phyloP scores from a whole-genome alignment of 768 basidiomycete genomes.

The Kwoniella pini region DNA sequence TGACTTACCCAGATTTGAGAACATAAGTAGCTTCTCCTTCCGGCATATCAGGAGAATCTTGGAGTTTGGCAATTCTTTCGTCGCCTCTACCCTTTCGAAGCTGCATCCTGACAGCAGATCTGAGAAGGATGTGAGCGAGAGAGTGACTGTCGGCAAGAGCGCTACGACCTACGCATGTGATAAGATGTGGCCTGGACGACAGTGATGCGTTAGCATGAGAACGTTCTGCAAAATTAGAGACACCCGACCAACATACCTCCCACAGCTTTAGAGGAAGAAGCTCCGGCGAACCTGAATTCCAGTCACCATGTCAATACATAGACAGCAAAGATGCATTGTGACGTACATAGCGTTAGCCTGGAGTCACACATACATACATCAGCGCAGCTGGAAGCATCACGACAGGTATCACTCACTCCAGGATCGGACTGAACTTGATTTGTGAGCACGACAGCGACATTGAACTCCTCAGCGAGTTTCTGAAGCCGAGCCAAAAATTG shows the following conservation, averaged over 20 bases:
- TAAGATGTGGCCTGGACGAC: slow-evolving; percentile 44
- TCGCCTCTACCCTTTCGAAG: slow-evolving; percentile 53
- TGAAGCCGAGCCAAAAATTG: slow-evolving; percentile 88
- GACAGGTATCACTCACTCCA: slow-evolving; percentile 64
- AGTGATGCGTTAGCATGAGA: no score
- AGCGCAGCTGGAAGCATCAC: no score
- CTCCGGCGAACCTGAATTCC: slow-evolving; percentile 82
- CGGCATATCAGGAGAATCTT: slow-evolving; percentile 52
- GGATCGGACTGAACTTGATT: slow-evolving; percentile 91
- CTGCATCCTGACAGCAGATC: slow-evolving; percentile 52
- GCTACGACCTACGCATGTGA: slow-evolving; percentile 48
- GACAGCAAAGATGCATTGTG: neutral
- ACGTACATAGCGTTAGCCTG: slow-evolving; percentile 52
- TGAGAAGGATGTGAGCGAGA: neutral
- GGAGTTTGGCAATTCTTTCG: slow-evolving; percentile 52
- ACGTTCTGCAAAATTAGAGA: neutral
- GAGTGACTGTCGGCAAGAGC: neutral
- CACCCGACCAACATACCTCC: slow-evolving; percentile 35
- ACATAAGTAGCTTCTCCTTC: slow-evolving; percentile 53
- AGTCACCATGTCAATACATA: no score
- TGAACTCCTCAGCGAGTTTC: slow-evolving; percentile 75
- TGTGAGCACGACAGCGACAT: slow-evolving; percentile 80
- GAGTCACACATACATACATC: no score
- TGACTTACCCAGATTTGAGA: slow-evolving; percentile 46
- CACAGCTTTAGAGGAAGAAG: slow-evolving; percentile 86